Percentiles rank a stretch among this genome's conserved stretches.
phyloP scores from a whole-genome alignment of 176 grass and related monocot genomes.

The Bromus sterilis region DNA sequence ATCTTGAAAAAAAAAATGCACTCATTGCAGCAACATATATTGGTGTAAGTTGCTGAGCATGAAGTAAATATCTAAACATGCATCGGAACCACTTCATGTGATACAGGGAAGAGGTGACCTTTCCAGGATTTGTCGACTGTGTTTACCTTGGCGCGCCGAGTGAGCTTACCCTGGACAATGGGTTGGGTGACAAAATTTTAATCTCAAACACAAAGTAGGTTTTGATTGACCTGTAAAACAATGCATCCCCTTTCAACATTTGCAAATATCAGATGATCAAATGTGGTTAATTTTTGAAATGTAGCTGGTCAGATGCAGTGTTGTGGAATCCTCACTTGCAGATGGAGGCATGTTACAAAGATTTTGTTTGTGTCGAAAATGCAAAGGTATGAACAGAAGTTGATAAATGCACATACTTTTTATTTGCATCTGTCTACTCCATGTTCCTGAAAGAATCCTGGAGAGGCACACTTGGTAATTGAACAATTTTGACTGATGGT shows the following conservation, averaged over 20 bases:
- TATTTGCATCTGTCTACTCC: neutral
- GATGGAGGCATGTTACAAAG: conserved; percentile 95
- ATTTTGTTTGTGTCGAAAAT: conserved; percentile 99
- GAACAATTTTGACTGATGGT: conserved; percentile 20
- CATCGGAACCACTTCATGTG: conserved; percentile 9
- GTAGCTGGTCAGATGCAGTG: conserved; percentile 92
- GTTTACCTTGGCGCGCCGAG: conserved; percentile 72
- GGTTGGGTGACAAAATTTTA: conserved; percentile 79
- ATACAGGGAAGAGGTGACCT: conserved; percentile 77
- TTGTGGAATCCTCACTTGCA: conserved; percentile 93
- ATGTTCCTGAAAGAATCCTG: conserved; percentile 1
- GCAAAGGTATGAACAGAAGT: conserved; percentile 48
- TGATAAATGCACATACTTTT: conserved; percentile 1
- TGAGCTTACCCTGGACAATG: conserved; percentile 74
- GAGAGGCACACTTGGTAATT: neutral
- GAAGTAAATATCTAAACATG: neutral
- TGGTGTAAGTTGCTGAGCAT: neutral
- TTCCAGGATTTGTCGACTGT: conserved; percentile 91
- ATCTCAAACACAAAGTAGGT: conserved; percentile 71
- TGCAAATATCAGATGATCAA: conserved; percentile 20
- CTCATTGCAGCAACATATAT: neutral
- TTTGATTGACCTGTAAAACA: neutral
- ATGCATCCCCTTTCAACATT: neutral
- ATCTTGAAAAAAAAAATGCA: neutral
- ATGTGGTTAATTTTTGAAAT: conserved; percentile 18